phyloP scores from a whole-genome alignment of 2,329 filamentous ascomycete genomes.

The Pseudocercospora vitis region DNA sequence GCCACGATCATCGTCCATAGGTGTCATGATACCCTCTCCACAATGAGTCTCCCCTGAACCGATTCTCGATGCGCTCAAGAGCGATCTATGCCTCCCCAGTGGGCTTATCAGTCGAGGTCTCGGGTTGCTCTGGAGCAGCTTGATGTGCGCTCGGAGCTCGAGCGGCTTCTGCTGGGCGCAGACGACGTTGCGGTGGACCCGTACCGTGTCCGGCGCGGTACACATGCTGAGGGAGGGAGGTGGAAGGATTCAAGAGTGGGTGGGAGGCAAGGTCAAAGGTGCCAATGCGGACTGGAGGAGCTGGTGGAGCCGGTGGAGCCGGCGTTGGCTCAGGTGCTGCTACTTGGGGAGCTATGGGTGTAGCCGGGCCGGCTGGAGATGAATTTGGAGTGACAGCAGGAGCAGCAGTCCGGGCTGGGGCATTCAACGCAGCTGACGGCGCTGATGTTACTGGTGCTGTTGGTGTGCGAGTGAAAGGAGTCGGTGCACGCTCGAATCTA shows the following conservation, averaged over 20 bases:
- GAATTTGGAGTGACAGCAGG: not conserved
- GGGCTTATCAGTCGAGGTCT: slow-evolving; percentile 3
- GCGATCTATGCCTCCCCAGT: not conserved
- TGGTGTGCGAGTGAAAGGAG: slow-evolving; percentile 7
- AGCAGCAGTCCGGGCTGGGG: not conserved
- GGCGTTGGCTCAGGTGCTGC: not conserved
- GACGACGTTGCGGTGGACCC: not conserved
- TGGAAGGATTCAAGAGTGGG: slow-evolving; percentile 18
- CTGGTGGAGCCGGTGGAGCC: not conserved
- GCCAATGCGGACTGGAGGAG: slow-evolving; percentile 2
- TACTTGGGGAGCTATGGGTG: not conserved
- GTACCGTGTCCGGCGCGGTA: slow-evolving; percentile 7
- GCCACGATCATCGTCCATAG: not conserved
- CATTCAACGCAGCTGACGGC: slow-evolving; percentile 2
- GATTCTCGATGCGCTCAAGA: not conserved
- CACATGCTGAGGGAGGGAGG: slow-evolving; percentile 13
- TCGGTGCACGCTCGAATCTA: slow-evolving; percentile 1
- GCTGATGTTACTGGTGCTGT: slow-evolving; percentile 4
- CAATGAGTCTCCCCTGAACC: not conserved
- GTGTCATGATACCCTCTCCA: not conserved
- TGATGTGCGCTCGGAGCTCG: not conserved
- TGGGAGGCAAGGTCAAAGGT: slow-evolving; percentile 6
- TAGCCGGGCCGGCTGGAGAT: not conserved
- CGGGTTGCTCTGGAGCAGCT: not conserved
- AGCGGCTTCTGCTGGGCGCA: not conserved